Conservation (phyloP, 176 grass and related monocot genomes). For the Zea luxurians region DNA sequence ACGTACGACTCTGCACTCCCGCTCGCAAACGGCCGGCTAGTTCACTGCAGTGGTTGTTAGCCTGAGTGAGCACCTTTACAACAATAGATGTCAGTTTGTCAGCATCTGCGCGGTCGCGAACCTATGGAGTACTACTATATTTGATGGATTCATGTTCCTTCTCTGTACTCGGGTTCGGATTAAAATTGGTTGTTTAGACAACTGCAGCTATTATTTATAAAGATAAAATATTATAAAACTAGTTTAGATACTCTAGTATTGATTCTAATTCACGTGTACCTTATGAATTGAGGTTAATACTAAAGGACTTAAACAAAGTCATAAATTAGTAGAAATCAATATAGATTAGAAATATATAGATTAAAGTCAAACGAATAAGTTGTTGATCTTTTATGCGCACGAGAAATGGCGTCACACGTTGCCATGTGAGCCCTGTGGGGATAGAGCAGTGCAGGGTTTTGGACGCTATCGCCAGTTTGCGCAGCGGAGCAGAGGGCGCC, state of each 20-base stretch:
- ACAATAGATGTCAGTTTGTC: not conserved
- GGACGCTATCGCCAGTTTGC: not conserved
- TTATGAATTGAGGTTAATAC: too few relatives aligned
- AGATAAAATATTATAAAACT: too few relatives aligned
- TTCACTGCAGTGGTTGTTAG: conserved; percentile 6
- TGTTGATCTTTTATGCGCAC: not conserved
- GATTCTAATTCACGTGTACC: too few relatives aligned
- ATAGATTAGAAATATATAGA: too few relatives aligned
- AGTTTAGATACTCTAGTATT: too few relatives aligned
- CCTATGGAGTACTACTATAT: not conserved
- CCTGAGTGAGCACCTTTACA: not conserved
- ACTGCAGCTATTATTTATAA: too few relatives aligned
- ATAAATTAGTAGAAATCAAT: too few relatives aligned
- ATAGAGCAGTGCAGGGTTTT: not conserved
- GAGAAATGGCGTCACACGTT: not conserved
- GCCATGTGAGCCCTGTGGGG: conserved; percentile 26
- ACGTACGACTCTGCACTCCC: not conserved
- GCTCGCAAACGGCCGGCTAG: not conserved
- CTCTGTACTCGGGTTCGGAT: too few relatives aligned
- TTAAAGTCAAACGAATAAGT: too few relatives aligned
- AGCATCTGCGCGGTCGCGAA: not conserved
- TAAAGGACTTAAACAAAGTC: too few relatives aligned
- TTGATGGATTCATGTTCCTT: not conserved
- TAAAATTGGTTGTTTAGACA: too few relatives aligned
- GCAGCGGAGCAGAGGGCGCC: not conserved